These are phyloP conservation scores for Trichosporon sp. DNA, from an alignment of 1,284 basidiomycete species.

Conservation along the genomic window DNA sequence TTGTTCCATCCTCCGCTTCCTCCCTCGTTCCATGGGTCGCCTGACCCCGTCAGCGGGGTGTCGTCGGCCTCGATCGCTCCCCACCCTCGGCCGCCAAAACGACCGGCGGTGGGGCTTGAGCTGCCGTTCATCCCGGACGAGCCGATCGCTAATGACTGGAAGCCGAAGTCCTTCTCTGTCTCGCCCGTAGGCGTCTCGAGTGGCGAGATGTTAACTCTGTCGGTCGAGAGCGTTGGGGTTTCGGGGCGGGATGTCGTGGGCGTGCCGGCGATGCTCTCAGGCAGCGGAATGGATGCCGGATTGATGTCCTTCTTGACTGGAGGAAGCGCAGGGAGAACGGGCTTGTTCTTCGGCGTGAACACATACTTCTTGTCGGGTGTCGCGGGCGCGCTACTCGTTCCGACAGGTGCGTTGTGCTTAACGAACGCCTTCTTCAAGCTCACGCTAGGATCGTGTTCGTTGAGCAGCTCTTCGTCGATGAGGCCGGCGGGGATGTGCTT, in stretches of 20 bases:
- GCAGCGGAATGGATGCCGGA: slow-evolving; percentile 41
- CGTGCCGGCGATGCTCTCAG: slow-evolving; percentile 38
- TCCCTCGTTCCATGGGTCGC: slow-evolving; percentile 24
- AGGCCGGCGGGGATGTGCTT: slow-evolving; percentile 33
- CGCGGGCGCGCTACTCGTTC: slow-evolving; percentile 2
- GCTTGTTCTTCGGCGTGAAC: slow-evolving; percentile 39
- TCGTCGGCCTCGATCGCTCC: slow-evolving; percentile 37
- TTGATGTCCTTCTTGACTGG: slow-evolving; percentile 25
- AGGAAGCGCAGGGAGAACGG: slow-evolving; percentile 13
- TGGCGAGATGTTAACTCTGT: slow-evolving; percentile 51
- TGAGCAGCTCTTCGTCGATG: slow-evolving; percentile 52
- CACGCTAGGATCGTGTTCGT: slow-evolving; percentile 47
- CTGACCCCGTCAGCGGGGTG: slow-evolving; percentile 18
- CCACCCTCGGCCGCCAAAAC: slow-evolving; percentile 26
- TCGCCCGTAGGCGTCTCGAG: slow-evolving; percentile 42
- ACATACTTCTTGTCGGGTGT: slow-evolving; percentile 38
- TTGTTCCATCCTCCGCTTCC: slow-evolving; percentile 33
- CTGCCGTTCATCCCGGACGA: slow-evolving; percentile 26
- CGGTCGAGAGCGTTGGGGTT: slow-evolving; percentile 35
- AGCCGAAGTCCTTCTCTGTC: slow-evolving; percentile 41
- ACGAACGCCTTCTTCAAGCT: slow-evolving; percentile 53
- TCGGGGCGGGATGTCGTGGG: slow-evolving; percentile 39
- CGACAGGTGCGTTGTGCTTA: slow-evolving; percentile 33
- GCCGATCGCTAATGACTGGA: slow-evolving; percentile 47
- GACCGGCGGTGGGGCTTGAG: slow-evolving; percentile 12